Evolutionary conservation across 495 filamentous ascomycete genomes (phyloP).

Genomic region (Cercophora scortea): DNA sequence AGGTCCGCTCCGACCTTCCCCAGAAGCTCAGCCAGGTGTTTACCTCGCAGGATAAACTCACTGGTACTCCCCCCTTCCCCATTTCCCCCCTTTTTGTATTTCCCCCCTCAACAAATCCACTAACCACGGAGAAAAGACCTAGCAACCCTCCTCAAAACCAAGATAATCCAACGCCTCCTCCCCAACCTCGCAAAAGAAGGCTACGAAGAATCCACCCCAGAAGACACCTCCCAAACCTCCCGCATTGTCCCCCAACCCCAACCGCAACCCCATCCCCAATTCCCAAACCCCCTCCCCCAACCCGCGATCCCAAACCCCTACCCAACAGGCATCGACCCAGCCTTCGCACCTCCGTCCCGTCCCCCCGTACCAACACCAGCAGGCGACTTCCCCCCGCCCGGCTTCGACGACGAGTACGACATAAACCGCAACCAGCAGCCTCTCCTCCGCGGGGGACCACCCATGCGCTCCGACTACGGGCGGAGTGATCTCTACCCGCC

Average conservation of each 20-base stretch:
- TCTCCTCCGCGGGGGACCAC: constrained; percentile 28
- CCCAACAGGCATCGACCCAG: constrained; percentile 34
- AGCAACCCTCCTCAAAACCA: constrained; percentile 58
- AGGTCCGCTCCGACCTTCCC: constrained; percentile 31
- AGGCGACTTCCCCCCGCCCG: constrained; percentile 78
- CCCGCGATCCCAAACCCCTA: constrained; percentile 61
- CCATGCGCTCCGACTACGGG: constrained; percentile 46
- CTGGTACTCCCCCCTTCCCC: not conserved
- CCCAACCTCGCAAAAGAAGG: constrained; percentile 68
- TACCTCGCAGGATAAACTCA: constrained; percentile 58
- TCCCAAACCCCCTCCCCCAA: constrained; percentile 44
- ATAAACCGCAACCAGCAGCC: constrained; percentile 61
- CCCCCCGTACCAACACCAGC: constrained; percentile 61
- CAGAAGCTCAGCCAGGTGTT: constrained; percentile 59
- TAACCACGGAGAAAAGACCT: constrained; percentile 40
- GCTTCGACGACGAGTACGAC: constrained; percentile 91
- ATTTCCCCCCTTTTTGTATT: no score
- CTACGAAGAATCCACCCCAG: constrained; percentile 54
- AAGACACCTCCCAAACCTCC: constrained; percentile 20
- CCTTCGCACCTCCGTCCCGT: constrained; percentile 54
- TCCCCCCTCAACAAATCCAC: not conserved
- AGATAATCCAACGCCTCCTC: constrained; percentile 72
- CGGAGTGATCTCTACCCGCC: constrained; percentile 81
- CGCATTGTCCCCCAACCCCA: constrained; percentile 22
- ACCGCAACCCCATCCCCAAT: constrained; percentile 19